Evolutionary conservation across 2,329 filamentous ascomycete species (phyloP).

Genomic region (Ophiosphaerella korrae): DNA sequence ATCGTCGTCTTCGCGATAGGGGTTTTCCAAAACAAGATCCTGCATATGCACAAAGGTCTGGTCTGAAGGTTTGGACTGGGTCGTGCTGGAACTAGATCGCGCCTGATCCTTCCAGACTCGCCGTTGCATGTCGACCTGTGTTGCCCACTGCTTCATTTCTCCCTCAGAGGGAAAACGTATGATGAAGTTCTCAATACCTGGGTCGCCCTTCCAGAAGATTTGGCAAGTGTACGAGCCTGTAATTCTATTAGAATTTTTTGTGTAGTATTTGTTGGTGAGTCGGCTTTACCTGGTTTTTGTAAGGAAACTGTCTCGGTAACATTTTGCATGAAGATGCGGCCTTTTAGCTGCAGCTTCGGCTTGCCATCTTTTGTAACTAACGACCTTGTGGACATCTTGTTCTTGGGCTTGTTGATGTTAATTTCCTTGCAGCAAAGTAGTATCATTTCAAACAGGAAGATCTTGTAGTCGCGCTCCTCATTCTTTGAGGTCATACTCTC

Average conservation of each 20-base stretch:
- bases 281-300: slow-evolving; percentile 73
- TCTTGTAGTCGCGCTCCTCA: slow-evolving; percentile 95
- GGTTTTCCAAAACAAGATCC: slow-evolving; percentile 76
- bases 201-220: slow-evolving; percentile 98
- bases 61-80: slow-evolving; percentile 60
- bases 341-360: slow-evolving; percentile 83
- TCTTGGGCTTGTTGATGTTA: slow-evolving; percentile 79
- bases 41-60: slow-evolving; percentile 83
- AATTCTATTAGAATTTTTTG: slow-evolving; percentile 3
- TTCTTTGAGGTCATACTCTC: slow-evolving; percentile 77
- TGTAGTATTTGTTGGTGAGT: neutral
- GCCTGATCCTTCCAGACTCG: slow-evolving; percentile 54
- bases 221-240: slow-evolving; percentile 91
- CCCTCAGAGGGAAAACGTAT: slow-evolving; percentile 94
- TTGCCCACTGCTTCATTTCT: slow-evolving; percentile 89
- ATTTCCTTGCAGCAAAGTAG: slow-evolving; percentile 96
- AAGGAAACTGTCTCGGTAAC: slow-evolving; percentile 92
- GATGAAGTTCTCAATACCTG: slow-evolving; percentile 92
- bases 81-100: slow-evolving; percentile 57
- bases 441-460: slow-evolving; percentile 96
- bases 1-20: slow-evolving; percentile 70
- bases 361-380: slow-evolving; percentile 74
- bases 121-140: slow-evolving; percentile 77
- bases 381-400: slow-evolving; percentile 71
- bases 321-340: slow-evolving; percentile 98